Percentiles rank a stretch among this genome's conserved stretches.
Evolutionary conservation across 2,329 filamentous ascomycete species (phyloP).

Genomic region (Aotearoamyces nothofagi): DNA sequence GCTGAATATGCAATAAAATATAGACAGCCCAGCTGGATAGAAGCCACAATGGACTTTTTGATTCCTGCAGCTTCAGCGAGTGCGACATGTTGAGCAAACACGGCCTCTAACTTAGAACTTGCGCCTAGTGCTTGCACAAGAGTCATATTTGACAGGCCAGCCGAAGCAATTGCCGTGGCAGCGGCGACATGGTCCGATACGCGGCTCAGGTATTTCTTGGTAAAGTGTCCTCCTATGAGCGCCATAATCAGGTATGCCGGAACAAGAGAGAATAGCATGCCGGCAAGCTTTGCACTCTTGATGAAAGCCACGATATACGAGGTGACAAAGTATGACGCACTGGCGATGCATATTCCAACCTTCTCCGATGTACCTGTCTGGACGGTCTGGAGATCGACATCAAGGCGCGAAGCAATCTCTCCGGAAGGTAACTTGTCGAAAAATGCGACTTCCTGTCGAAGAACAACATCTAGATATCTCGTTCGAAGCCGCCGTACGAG

Average conservation of each 20-base stretch:
- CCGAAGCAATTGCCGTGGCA: conserved; percentile 35
- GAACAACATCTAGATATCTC: too few relatives aligned
- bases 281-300: conserved; percentile 42
- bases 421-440: conserved; percentile 51
- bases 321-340: conserved; percentile 32
- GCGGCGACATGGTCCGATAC: conserved; percentile 30
- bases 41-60: conserved; percentile 32
- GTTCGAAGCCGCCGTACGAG: conserved; percentile 37
- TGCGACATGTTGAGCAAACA: conserved; percentile 29
- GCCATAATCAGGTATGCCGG: conserved; percentile 22
- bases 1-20: conserved; percentile 41
- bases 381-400: conserved; percentile 45
- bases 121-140: conserved; percentile 38
- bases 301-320: conserved; percentile 39
- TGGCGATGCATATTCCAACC: conserved; percentile 42
- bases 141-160: conserved; percentile 31
- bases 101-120: conserved; percentile 29
- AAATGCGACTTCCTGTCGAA: too few relatives aligned
- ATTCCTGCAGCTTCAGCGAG: conserved; percentile 26
- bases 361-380: conserved; percentile 52
- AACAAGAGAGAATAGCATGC: conserved; percentile 39
- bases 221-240: conserved; percentile 30
- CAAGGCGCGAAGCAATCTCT: conserved; percentile 42
- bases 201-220: conserved; percentile 25
- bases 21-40: conserved; percentile 32